Percentiles rank a stretch among this genome's conserved stretches.
Conservation (phyloP, 495 filamentous ascomycete genomes). For the Aspergillus hancockii region DNA sequence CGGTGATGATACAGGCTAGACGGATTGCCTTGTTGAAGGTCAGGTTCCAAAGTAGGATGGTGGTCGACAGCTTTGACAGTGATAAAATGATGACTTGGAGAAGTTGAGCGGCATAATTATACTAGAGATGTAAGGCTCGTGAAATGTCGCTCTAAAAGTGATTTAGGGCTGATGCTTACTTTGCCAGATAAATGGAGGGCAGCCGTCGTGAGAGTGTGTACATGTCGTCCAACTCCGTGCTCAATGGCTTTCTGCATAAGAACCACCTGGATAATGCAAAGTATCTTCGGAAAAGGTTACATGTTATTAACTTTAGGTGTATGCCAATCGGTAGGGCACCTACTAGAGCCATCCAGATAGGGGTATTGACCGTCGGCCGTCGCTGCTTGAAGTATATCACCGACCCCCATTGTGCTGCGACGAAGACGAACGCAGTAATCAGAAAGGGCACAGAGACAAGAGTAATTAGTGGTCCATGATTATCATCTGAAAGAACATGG, state of each 20-base stretch:
- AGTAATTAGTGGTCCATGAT: constrained; percentile 26
- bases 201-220: constrained; percentile 15
- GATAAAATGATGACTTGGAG: constrained; percentile 27
- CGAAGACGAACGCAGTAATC: constrained; percentile 28
- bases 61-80: constrained; percentile 28
- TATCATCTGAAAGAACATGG: constrained; percentile 20
- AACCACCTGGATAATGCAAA: constrained; percentile 25
- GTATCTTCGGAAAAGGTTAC: constrained; percentile 36
- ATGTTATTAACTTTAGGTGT: constrained; percentile 16
- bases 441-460: constrained; percentile 26
- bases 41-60: constrained; percentile 28
- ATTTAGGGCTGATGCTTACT: constrained; percentile 4
- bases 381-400: constrained; percentile 32
- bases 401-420: constrained; percentile 24
- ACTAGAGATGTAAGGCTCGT: constrained; percentile 15
- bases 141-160: too few relatives aligned
- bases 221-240: constrained; percentile 28
- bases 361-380: constrained; percentile 26
- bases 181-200: constrained; percentile 25
- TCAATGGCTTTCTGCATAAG: constrained; percentile 29
- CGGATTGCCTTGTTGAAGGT: constrained; percentile 23
- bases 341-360: constrained; percentile 34
- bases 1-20: constrained; percentile 18
- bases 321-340: constrained; percentile 6
- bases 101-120: constrained; percentile 28